These are phyloP conservation scores for Aspergillus quadrilineatus DNA, from an alignment of 2,329 filamentous ascomycete genomes.

Conservation along the genomic window DNA sequence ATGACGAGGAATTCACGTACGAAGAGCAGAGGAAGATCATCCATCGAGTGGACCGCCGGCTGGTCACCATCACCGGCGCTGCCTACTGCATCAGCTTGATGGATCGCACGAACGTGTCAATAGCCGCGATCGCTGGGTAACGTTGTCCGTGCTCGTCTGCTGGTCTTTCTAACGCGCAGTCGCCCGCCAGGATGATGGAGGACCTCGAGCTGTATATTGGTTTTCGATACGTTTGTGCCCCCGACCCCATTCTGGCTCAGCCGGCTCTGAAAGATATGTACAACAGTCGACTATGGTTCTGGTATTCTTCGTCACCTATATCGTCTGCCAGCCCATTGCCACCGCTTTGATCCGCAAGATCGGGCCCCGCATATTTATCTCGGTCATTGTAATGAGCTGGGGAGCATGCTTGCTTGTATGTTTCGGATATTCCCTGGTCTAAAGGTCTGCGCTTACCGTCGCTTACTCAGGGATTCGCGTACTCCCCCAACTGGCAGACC, in stretches of 20 bases:
- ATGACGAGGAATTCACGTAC: slow-evolving; percentile 49
- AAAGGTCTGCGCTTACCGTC: too few species aligned
- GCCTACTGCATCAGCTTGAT: slow-evolving; percentile 75
- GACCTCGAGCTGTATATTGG: slow-evolving; percentile 30
- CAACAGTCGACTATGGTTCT: slow-evolving; percentile 29
- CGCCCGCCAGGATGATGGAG: slow-evolving; percentile 39
- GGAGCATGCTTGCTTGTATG: slow-evolving; percentile 30
- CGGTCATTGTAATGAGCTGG: slow-evolving; percentile 30
- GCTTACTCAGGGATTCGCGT: slow-evolving; percentile 24
- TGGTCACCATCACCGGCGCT: slow-evolving; percentile 60
- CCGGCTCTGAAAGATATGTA: background rate
- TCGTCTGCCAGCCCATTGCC: slow-evolving; percentile 32
- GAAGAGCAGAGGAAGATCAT: slow-evolving; percentile 69
- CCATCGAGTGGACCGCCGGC: slow-evolving; percentile 64
- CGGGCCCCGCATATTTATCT: slow-evolving; percentile 30
- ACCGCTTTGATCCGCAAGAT: slow-evolving; percentile 32
- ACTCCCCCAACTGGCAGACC: slow-evolving; percentile 28
- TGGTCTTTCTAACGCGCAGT: background rate
- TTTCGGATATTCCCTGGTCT: too few species aligned
- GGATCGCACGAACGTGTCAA: slow-evolving; percentile 71
- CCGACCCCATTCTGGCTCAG: background rate
- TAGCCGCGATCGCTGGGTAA: slow-evolving; percentile 68
- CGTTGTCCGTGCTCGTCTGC: background rate
- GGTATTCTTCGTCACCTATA: slow-evolving; percentile 35
- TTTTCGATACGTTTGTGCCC: slow-evolving; percentile 27